Conservation (phyloP, 1,284 basidiomycete genomes). For the Phellopilus nigrolimitatus region DNA sequence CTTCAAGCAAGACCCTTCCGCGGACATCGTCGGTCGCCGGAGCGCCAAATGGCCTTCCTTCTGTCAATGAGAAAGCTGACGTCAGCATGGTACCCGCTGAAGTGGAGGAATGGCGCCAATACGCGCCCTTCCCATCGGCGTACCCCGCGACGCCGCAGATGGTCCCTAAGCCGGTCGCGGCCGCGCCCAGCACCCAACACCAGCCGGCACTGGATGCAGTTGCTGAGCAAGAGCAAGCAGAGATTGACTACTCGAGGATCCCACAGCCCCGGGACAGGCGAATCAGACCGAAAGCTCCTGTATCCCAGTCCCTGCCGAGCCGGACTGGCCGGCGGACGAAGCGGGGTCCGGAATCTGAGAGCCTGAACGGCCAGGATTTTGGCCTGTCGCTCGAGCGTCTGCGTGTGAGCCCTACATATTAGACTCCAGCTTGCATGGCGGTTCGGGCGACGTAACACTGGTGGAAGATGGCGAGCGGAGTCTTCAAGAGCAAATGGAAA, state of each 20-base stretch:
- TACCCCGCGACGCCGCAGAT: conserved; percentile 45
- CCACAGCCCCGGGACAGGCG: conserved; percentile 2
- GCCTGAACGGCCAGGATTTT: conserved; percentile 45
- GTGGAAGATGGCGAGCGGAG: conserved; percentile 9
- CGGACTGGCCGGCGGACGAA: conserved; percentile 12
- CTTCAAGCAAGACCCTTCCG: conserved; percentile 22
- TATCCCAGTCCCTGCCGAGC: conserved; percentile 14
- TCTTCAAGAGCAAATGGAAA: conserved; percentile 9
- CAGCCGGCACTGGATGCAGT: conserved; percentile 6
- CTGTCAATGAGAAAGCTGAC: background rate
- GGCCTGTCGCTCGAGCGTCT: conserved; percentile 57
- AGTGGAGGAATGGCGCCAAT: conserved; percentile 40
- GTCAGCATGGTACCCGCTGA: conserved; percentile 12
- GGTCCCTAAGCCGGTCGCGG: conserved; percentile 22
- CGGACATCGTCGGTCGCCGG: conserved; percentile 12
- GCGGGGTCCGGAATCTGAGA: conserved; percentile 2
- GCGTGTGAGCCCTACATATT: conserved; percentile 41
- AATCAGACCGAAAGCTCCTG: conserved; percentile 11
- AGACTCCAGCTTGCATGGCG: conserved; percentile 49
- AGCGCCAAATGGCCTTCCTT: background rate
- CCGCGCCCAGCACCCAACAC: conserved; percentile 11
- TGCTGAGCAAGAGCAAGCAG: conserved; percentile 3
- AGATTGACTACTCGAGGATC: background rate
- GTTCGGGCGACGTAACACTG: conserved; percentile 48
- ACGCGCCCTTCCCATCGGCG: conserved; percentile 49